phyloP scores from a whole-genome alignment of 2,329 filamentous ascomycete species.

The Metarhizium brunneum region DNA sequence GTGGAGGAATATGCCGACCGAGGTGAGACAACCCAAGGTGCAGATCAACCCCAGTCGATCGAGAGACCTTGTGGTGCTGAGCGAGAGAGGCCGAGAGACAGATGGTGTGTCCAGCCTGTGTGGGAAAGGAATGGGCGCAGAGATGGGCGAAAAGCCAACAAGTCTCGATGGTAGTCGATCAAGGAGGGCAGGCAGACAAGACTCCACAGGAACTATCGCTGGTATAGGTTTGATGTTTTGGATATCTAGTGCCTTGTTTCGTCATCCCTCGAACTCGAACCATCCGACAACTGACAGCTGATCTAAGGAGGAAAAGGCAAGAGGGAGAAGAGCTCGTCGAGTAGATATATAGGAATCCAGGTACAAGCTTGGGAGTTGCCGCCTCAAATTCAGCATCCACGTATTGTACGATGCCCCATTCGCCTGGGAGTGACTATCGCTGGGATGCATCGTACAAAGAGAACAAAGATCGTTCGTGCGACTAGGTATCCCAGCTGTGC shows the following conservation, averaged over 20 bases:
- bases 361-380: neutral
- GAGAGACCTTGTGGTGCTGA: constrained; percentile 18
- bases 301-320: neutral
- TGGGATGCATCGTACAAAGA: constrained; percentile 2
- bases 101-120: constrained; percentile 15
- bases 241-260: constrained; percentile 11
- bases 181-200: constrained; percentile 8
- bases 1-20: constrained; percentile 20
- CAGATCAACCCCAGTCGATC: constrained; percentile 25
- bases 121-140: constrained; percentile 24
- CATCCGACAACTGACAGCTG: constrained; percentile 4
- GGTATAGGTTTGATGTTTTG: constrained; percentile 17
- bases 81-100: constrained; percentile 27
- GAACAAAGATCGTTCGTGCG: constrained; percentile 1
- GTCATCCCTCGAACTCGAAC: constrained; percentile 10
- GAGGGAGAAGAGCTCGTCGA: constrained; percentile 10
- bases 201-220: constrained; percentile 14
- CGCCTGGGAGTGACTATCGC: neutral
- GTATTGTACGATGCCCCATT: neutral
- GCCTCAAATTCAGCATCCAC: neutral
- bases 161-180: constrained; percentile 20
- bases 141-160: constrained; percentile 11
- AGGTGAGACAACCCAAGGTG: constrained; percentile 25
- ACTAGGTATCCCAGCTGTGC: neutral
- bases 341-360: constrained; percentile 7